These are phyloP conservation scores for Jacaranda mimosifolia DNA, from an alignment of 257 asterid species.

Conservation along the genomic window DNA sequence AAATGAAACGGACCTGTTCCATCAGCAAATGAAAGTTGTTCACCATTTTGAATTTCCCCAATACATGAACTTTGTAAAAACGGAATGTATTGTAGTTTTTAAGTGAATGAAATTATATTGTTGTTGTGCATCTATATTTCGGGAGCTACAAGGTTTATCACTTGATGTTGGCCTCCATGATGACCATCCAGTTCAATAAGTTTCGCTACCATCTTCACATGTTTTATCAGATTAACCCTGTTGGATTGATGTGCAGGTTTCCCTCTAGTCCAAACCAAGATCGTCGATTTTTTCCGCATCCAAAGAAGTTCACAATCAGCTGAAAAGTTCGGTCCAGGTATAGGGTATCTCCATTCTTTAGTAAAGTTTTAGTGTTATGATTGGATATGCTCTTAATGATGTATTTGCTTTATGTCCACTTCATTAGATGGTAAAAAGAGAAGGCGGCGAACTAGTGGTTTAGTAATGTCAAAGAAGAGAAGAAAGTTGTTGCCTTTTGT, in stretches of 20 bases:
- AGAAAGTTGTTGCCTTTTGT: conserved; percentile 73
- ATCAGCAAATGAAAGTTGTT: no score
- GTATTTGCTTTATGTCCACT: conserved; percentile 2
- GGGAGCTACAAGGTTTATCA: background rate
- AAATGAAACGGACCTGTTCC: no score
- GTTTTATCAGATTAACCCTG: background rate
- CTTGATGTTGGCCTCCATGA: background rate
- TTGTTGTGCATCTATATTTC: background rate
- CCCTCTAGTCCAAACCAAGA: conserved; percentile 85
- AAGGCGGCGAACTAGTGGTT: conserved; percentile 53
- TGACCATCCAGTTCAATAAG: background rate
- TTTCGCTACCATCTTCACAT: background rate
- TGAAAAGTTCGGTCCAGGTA: conserved; percentile 58
- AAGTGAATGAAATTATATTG: no score
- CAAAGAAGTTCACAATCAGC: conserved; percentile 55
- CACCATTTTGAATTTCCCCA: no score
- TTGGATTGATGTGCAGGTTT: conserved; percentile 56
- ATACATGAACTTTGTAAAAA: no score
- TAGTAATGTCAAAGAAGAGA: conserved; percentile 69
- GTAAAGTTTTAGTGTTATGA: background rate
- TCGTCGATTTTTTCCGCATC: conserved; percentile 85
- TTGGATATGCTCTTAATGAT: background rate
- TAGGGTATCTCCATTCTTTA: background rate
- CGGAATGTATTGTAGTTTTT: no score
- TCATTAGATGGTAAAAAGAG: conserved; percentile 63